These are phyloP conservation scores for Tremella fuciformis DNA, from an alignment of 768 basidiomycete species.

Conservation along the genomic window DNA sequence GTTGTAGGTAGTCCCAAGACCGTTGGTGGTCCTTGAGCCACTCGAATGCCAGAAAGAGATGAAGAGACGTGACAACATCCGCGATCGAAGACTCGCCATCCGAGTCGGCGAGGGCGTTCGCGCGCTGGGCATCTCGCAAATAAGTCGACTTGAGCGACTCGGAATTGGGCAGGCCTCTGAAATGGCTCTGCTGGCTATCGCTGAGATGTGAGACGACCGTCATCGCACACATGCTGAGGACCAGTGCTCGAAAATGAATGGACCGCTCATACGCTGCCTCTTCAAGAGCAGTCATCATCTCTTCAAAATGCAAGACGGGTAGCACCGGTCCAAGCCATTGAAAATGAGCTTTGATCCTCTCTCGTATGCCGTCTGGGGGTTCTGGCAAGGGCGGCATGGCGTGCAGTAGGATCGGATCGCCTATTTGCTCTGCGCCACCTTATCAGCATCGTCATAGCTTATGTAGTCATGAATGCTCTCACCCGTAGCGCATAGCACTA, in stretches of 20 bases:
- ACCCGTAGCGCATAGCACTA: not conserved
- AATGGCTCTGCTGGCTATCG: no score
- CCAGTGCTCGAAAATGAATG: slow-evolving; percentile 3
- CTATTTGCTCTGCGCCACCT: not conserved
- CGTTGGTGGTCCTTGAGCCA: slow-evolving; percentile 5
- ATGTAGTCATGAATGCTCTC: not conserved
- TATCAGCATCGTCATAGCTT: not conserved
- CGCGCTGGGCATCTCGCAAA: slow-evolving; percentile 6
- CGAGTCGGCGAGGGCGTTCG: slow-evolving; percentile 3
- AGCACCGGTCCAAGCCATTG: not conserved
- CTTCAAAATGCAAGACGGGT: slow-evolving; percentile 4
- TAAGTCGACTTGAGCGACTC: slow-evolving; percentile 1
- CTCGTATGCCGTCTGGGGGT: not conserved
- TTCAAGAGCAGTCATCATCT: slow-evolving; percentile 1
- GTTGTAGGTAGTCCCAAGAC: slow-evolving; percentile 8
- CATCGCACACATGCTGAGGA: slow-evolving; percentile 3
- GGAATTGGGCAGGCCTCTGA: not conserved
- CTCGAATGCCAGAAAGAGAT: slow-evolving; percentile 5
- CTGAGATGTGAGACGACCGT: not conserved
- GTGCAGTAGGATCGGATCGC: not conserved
- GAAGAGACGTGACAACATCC: not conserved
- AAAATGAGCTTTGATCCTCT: not conserved
- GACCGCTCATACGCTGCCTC: not conserved
- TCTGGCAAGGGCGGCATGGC: slow-evolving; percentile 4
- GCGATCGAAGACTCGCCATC: not conserved